Evolutionary conservation across 192 early-diverging fungal genomes (phyloP), one percentile per base, ranked within the genome.

Genomic region (Powellomyces hirtus): DNA sequence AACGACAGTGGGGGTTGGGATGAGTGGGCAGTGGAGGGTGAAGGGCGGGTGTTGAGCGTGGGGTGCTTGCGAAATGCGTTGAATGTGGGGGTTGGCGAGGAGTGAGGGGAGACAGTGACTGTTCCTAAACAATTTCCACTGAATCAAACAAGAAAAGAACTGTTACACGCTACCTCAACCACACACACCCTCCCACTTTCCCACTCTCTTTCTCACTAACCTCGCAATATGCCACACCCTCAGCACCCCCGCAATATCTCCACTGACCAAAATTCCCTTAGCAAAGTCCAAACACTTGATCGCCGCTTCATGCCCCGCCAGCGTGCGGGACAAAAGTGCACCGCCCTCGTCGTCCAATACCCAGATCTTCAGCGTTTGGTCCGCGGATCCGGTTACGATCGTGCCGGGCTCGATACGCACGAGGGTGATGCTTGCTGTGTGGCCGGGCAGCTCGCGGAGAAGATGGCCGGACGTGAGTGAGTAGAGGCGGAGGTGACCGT

Each of bases 271-370:
- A 0, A 74, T 36, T 27, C 42, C 33, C 11, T 5, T 14, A 18
- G 42, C 37, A 50, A 79, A 74, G 64, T 73, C 77, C 14, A 79
- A 10, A 36, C 77, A 76, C 36, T 79, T 79, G 34, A 79, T 58
- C 26, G 56, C 71, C 13, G 64, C 51, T 11, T 45, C 53, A 49
- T 79, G 77, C 13, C 77, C 77, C 37, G 52, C 50, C 24, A 79
- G 59, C 4, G 71, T 74, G 5, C 75, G 70, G n/a, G n/a, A n/a
- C n/a, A n/a, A 4, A 4, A 13, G 16, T n/a, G n/a, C n/a, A n/a
- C n/a, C n/a, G n/a, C n/a, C n/a, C n/a, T n/a, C n/a, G n/a, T 36
- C 33, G 13, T 8, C 18, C 27, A 61, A 24, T 8, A 67, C 27
- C 73, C 76, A 77, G 33, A 77, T 66, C 50, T 59, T 40, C 18